Evolutionary conservation across 2,329 filamentous ascomycete species (phyloP).

Genomic region (Ceratocystis variospora): DNA sequence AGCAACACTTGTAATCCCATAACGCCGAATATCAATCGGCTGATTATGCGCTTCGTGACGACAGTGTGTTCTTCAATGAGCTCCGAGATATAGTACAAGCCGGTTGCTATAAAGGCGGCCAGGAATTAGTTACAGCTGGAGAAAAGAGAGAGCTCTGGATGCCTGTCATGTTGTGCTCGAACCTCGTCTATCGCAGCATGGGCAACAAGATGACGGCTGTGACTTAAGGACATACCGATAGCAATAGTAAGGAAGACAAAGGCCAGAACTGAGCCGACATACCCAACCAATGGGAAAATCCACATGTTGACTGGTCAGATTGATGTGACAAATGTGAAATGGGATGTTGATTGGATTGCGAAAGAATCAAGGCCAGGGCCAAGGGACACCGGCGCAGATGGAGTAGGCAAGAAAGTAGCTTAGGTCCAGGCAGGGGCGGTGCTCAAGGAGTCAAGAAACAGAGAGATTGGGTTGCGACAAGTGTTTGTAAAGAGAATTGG

Average conservation of each 20-base stretch:
- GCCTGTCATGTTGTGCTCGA: neutral
- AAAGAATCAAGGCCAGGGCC: neutral
- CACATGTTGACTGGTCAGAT: constrained; percentile 52
- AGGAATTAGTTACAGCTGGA: neutral
- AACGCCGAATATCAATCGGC: constrained; percentile 69
- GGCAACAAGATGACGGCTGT: neutral
- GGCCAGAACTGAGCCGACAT: constrained; percentile 71
- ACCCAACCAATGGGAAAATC: constrained; percentile 86
- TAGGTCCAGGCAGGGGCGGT: neutral
- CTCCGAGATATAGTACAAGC: constrained; percentile 95
- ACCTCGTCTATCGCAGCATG: neutral
- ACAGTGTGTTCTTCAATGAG: constrained; percentile 97
- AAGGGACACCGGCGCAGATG: neutral
- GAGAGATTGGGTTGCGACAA: neutral
- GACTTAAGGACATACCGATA: constrained; percentile 48
- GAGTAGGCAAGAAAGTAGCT: constrained; percentile 8
- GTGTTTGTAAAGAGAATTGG: neutral
- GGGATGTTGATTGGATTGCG: neutral
- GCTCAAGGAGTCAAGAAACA: neutral
- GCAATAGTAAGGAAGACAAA: constrained; percentile 91
- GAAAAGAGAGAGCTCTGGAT: neutral
- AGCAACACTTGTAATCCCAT: constrained; percentile 62
- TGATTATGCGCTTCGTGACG: constrained; percentile 73
- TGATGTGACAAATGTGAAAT: neutral
- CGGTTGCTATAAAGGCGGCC: constrained; percentile 52